phyloP scores from a whole-genome alignment of 2,329 filamentous ascomycete genomes.

The Diplodia sapinea region DNA sequence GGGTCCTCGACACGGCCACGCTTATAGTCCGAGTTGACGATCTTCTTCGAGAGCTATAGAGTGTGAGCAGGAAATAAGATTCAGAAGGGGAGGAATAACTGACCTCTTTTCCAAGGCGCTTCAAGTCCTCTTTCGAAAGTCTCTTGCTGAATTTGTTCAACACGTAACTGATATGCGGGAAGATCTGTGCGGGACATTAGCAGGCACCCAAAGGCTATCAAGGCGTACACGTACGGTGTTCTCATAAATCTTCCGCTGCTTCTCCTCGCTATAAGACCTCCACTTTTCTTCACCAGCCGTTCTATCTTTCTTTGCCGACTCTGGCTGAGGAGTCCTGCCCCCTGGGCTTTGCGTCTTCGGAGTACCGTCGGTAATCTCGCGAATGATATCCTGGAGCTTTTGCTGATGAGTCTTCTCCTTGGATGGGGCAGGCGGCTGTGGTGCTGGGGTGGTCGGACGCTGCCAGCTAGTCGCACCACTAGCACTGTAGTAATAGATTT shows the following conservation, averaged over 20 bases:
- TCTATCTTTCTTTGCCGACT: conserved; percentile 61
- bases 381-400: conserved; percentile 73
- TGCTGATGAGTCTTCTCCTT: conserved; percentile 76
- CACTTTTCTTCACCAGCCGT: conserved; percentile 66
- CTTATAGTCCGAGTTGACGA: conserved; percentile 91
- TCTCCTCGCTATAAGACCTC: conserved; percentile 73
- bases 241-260: conserved; percentile 94
- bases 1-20: conserved; percentile 85
- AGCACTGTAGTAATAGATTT: conserved; percentile 84
- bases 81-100: conserved; percentile 32
- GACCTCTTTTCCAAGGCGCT: conserved; percentile 69
- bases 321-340: conserved; percentile 69
- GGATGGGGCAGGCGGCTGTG: conserved; percentile 61
- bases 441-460: conserved; percentile 71
- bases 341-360: conserved; percentile 56
- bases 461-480: conserved; percentile 82
- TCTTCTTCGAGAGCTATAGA: conserved; percentile 67
- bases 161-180: conserved; percentile 82
- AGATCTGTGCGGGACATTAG: conserved; percentile 62
- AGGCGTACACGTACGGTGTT: conserved; percentile 71
- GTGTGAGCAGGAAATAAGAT: conserved; percentile 44
- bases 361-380: conserved; percentile 77
- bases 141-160: conserved; percentile 86
- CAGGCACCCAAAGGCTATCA: background rate
- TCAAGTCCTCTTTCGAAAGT: conserved; percentile 78